Base-by-base conservation (phyloP, 805 yeast genomes). In the Ogataea pini region DNA sequence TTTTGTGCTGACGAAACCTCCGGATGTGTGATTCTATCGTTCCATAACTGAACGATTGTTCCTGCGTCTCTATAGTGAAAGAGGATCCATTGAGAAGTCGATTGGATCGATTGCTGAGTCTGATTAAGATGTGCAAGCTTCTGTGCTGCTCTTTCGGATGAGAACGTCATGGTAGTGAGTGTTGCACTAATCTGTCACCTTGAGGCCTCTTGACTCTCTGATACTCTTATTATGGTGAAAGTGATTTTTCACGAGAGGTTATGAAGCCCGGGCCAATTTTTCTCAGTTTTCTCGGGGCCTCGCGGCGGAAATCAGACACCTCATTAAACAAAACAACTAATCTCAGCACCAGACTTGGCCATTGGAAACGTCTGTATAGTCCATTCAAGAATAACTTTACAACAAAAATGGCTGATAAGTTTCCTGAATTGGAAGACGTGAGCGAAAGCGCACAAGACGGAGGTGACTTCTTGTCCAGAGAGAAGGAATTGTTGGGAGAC, bases 21-120 rank as follows among this genome's bases (percentile, higher is more conserved):
- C 17, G 60, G 49, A 4, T 51, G 40, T 2, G 37, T 18, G 17
- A 56, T 51, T 22, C 50, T 47, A 9, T 46, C 34, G 25, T 72
- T 64, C 89, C 89, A 84, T 4, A 75, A 67, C 22, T 65, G 61
- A 8, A 83, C 87, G 25, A 79, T 72, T 24, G 73, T 72, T 2
- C 61, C 62, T 7, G 84, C 81, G 50, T 82, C 75, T 31, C 87
- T 69, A 56, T 83, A 76, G 60, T 85, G 86, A 67, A 85, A 85
- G 46, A 86, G 64, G 33, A 67, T 62, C 91, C 91, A 85, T 59
- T 84, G 89, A 0, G 89, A 78, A 1, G 84, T 78, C n/a, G 83
- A 73, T 32, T 83, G 86, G 54, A 85, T 85, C n/a, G 86, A 77
- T 49, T 82, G 87, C 59, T 82, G 89, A 1, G 89, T 77, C 53